Evolutionary conservation across 2,329 filamentous ascomycete species (phyloP).

Genomic region (Didymellaceae sp.): DNA sequence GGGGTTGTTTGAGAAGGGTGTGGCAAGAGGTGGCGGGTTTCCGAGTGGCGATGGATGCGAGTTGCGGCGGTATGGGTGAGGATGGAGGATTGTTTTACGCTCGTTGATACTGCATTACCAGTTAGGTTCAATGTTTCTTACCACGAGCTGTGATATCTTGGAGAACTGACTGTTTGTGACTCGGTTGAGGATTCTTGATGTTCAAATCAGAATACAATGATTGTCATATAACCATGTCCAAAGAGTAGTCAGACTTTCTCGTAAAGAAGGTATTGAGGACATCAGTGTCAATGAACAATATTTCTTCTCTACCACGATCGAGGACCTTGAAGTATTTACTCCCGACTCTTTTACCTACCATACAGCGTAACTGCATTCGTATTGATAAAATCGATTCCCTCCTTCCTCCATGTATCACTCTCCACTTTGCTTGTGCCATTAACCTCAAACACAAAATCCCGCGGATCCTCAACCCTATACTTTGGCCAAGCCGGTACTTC

Average conservation of each 20-base stretch:
- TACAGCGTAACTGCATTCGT: constrained; percentile 12
- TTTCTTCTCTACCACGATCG: too few relatives aligned
- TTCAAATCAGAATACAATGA: too few relatives aligned
- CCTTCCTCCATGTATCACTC: constrained; percentile 50
- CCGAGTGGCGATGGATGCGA: background rate
- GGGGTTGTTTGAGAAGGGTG: constrained; percentile 22
- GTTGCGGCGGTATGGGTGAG: background rate
- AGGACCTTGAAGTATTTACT: too few relatives aligned
- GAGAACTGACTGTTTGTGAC: too few relatives aligned
- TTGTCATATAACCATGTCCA: too few relatives aligned
- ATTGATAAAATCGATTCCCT: constrained; percentile 51
- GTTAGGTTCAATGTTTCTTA: too few relatives aligned
- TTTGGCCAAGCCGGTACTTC: constrained; percentile 16
- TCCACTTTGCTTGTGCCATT: constrained; percentile 44
- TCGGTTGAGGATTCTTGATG: too few relatives aligned
- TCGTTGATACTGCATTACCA: constrained; percentile 1
- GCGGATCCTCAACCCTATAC: constrained; percentile 29
- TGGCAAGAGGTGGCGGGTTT: background rate
- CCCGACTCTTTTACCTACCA: constrained; percentile 15
- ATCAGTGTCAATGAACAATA: too few relatives aligned
- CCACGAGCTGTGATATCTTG: too few relatives aligned
- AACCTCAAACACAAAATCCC: constrained; percentile 53
- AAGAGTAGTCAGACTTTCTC: too few relatives aligned
- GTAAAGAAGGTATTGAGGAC: too few relatives aligned
- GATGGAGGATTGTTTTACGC: background rate